Conservation (phyloP, 2,329 filamentous ascomycete species). For the Venturia pyrina region DNA sequence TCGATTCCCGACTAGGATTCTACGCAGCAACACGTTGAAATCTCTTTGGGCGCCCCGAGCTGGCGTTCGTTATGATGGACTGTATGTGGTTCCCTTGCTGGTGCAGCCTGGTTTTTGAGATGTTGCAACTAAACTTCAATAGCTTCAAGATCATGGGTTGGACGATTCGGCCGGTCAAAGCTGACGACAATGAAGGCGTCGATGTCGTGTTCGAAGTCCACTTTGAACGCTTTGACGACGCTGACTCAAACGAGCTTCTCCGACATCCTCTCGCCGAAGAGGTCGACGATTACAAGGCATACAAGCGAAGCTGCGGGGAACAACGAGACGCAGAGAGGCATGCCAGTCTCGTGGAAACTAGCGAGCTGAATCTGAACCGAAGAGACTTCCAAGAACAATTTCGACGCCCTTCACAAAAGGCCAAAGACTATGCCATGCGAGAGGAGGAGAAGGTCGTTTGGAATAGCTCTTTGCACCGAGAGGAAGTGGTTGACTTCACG, state of each 20-base stretch:
- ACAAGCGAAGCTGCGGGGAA: conserved; percentile 23
- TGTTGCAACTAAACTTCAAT: neutral
- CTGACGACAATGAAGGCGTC: neutral
- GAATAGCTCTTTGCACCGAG: neutral
- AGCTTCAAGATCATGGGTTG: conserved; percentile 32
- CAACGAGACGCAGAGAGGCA: conserved; percentile 5
- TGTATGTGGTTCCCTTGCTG: conserved; percentile 27
- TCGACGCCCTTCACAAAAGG: neutral
- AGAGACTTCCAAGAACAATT: neutral
- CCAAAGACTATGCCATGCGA: neutral
- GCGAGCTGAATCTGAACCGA: neutral
- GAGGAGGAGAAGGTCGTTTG: neutral
- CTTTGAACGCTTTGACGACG: conserved; percentile 24
- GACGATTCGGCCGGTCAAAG: conserved; percentile 24
- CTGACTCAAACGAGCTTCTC: conserved; percentile 28
- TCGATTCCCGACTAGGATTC: conserved; percentile 32
- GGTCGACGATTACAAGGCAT: conserved; percentile 38
- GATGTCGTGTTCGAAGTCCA: conserved; percentile 27
- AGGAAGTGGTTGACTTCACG: neutral
- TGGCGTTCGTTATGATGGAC: conserved; percentile 38
- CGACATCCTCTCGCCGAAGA: conserved; percentile 33
- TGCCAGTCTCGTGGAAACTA: neutral
- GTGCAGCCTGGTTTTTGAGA: neutral
- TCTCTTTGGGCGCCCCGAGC: conserved; percentile 37
- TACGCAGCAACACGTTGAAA: conserved; percentile 34